phyloP scores from a whole-genome alignment of 441 rosid species.

The Oxalis stricta region DNA sequence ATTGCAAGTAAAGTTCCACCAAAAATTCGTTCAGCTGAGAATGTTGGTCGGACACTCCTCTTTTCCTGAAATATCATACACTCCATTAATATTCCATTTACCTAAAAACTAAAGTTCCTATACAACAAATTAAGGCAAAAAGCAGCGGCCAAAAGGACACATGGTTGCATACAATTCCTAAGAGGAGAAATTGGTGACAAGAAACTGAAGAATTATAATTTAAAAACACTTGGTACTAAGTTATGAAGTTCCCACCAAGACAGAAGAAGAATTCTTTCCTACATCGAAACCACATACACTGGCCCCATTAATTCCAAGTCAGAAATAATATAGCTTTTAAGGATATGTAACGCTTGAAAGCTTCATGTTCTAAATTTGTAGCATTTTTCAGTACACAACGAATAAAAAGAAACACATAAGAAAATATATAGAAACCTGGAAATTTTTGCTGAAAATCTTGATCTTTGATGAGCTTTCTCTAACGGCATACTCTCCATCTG shows the following conservation, averaged over 20 bases:
- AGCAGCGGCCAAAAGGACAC: too few species aligned
- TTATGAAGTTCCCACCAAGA: too few species aligned
- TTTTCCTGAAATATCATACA: slow-evolving; percentile 63
- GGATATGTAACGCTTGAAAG: too few species aligned
- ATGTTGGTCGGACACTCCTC: slow-evolving; percentile 72
- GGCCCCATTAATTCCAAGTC: too few species aligned
- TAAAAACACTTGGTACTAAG: too few species aligned
- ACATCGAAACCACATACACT: background rate
- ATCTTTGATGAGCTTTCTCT: slow-evolving; percentile 92
- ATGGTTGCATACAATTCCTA: too few species aligned
- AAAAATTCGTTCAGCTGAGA: slow-evolving; percentile 78
- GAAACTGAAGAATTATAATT: too few species aligned
- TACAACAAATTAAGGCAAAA: background rate
- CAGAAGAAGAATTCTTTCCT: too few species aligned
- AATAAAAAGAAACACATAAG: background rate
- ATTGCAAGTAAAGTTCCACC: slow-evolving; percentile 91
- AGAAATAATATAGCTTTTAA: too few species aligned
- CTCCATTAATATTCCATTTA: slow-evolving; percentile 4
- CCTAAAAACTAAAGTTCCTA: background rate
- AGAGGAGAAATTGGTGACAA: too few species aligned
- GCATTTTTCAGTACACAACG: too few species aligned
- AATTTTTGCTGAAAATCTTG: slow-evolving; percentile 83
- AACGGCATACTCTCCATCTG: slow-evolving; percentile 96
- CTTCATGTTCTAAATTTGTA: too few species aligned
- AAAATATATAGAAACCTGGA: slow-evolving; percentile 54